Evolutionary conservation across 495 filamentous ascomycete species (phyloP).

Genomic region (Xylaria longipes): DNA sequence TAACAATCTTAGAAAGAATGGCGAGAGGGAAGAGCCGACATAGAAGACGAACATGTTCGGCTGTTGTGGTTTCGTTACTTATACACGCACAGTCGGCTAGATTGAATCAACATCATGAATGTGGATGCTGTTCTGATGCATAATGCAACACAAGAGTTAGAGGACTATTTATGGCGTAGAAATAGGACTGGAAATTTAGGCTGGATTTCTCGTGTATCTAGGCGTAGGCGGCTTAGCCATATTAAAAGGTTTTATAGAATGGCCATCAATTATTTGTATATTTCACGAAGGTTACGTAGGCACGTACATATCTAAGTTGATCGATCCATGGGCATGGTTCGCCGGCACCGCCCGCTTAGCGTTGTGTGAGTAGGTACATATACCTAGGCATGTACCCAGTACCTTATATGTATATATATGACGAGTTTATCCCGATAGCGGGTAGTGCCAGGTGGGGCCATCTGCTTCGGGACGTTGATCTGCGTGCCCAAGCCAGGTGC

Average conservation of each 20-base stretch:
- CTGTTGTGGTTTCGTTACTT: neutral
- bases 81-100: neutral
- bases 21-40: constrained; percentile 26
- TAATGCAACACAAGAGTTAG: neutral
- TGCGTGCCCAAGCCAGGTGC: neutral
- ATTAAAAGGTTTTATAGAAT: neutral
- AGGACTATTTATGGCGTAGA: constrained; percentile 1
- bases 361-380: no score
- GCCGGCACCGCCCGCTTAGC: no score
- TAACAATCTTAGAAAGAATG: constrained; percentile 21
- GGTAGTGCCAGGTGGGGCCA: neutral
- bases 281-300: no score
- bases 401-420: neutral
- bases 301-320: no score
- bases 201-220: neutral
- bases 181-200: neutral
- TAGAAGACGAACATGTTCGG: neutral
- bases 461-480: neutral
- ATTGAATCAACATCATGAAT: neutral
- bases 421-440: neutral
- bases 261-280: neutral
- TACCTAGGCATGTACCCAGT: no score
- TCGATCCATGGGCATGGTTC: no score
- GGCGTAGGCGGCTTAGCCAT: no score
- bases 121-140: neutral